Base-by-base conservation (phyloP, 768 basidiomycete species). In the Mycena filopes region DNA sequence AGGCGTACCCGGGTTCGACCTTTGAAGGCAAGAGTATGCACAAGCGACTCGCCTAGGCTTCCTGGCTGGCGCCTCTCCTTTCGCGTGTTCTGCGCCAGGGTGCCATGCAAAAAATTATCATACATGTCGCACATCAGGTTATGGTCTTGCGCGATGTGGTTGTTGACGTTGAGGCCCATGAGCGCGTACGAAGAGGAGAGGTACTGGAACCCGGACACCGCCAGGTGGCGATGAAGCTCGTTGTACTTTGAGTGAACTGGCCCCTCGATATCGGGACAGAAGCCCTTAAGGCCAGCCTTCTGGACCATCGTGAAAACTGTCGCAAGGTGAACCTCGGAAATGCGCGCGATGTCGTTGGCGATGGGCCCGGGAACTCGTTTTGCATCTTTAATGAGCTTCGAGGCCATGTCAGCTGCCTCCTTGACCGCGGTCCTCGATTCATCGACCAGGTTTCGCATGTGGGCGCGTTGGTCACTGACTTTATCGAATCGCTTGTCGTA, bases 201-300 rank as follows among this genome's bases (percentile, higher is more conserved):
- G 9, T 38, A 57, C 23, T 58, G 45, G 26, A 65, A 65, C 0
- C n/a, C 31, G 4, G 63, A 56, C 6, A 58, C 55, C 0, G 48
- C 55, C 10, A 65, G 7, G 33, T 57, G 47, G 21, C 63, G 47
- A 41, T 57, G 63, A 51, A 65, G 38, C 10, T 51, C 41, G 50
- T 65, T 65, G 42, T 57, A 65, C 18, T 13, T 40, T 0, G 63
- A 65, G 9, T 65, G 48, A 23, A 41, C 49, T 28, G 56, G 63
- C 21, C 63, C 63, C 2, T 42, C 46, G 42, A 65, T 9, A 43
- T 65, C 63, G 4, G 63, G 63, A 31, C 42, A 45, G 21, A 53
- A 65, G 29, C 49, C 40, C 11, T 49, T 21, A 0, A 65, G 41
- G 7, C 63, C 63, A 25, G 63, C 40, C 10, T 51, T 48, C 16